phyloP scores from a whole-genome alignment of 768 basidiomycete species.

The Panaeolus cyanescens region DNA sequence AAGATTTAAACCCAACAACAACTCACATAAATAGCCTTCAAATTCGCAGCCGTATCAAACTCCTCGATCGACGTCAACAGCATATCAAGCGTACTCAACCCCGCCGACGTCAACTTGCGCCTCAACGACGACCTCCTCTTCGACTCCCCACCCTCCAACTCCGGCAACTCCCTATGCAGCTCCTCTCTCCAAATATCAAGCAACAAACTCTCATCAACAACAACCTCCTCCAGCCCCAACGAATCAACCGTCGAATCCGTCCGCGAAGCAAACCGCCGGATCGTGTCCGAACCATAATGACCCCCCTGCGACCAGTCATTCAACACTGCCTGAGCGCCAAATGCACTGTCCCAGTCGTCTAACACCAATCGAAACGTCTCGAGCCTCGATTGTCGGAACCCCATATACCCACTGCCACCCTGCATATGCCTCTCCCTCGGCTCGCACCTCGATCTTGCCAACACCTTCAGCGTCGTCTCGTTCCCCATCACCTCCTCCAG shows the following conservation, averaged over 20 bases:
- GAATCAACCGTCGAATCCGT: neutral
- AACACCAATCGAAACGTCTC: neutral
- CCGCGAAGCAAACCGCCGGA: neutral
- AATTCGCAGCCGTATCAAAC: neutral
- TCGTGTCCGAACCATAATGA: neutral
- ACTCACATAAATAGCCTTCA: slow-evolving; percentile 1
- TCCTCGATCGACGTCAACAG: neutral
- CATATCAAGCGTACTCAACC: neutral
- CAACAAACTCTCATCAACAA: neutral
- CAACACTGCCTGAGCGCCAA: neutral
- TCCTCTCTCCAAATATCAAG: neutral
- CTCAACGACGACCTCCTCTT: neutral
- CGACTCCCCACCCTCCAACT: neutral
- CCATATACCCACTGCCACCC: neutral
- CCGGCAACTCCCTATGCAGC: neutral
- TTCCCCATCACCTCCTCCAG: slow-evolving; percentile 4
- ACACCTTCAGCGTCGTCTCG: slow-evolving; percentile 3
- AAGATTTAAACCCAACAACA: neutral
- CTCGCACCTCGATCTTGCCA: slow-evolving; percentile 10
- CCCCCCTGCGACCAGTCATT: neutral
- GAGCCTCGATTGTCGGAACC: neutral
- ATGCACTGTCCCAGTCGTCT: neutral
- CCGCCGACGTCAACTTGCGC: neutral
- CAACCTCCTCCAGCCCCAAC: neutral
- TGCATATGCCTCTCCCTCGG: neutral